Base-by-base conservation (phyloP, 495 filamentous ascomycete genomes). In the Podospora pseudoanserina region DNA sequence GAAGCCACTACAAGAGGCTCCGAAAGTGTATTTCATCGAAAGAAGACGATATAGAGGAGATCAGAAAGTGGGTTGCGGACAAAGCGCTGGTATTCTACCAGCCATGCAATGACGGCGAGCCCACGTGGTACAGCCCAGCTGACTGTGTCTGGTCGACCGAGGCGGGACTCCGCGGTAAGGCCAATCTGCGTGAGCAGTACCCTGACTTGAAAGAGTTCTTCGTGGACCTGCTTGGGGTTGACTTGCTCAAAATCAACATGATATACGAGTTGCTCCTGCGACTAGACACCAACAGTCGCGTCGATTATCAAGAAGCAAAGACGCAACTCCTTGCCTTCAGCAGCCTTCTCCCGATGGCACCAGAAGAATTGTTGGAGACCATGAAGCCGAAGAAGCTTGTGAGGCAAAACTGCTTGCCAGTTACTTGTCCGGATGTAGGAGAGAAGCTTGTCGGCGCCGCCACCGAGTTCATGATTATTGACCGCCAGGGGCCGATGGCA, bases 381-480 rank as follows among this genome's bases (percentile, higher is more conserved):
- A 39, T 39, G 34, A 5, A 39, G 34, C 34, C 34, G 3, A 11
- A 11, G 6, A 39, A 39, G 34, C 34, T 39, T 39, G 5, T 39
- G 34, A 11, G 4, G 34, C 5, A 39, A 11, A 11, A 39, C 5
- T 39, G 5, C 11, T 11, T 39, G 23, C 60, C 5, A 0, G 64
- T 74, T 16, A 34, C 23, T 23, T 23, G 23, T 2, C 23, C 23
- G 23, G 23, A 23, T 23, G 23, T 23, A 1, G 23, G 23, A 23
- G 23, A 23, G 23, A 23, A 23, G 23, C 23, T 23, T 23, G 23
- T 23, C 23, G 23, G 23, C 23, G 23, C 23, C 23, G 23, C 13
- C 0, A 39, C 68, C 0, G 68, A 70, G 15, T 83, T 83, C 65
- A 69, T 67, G 0, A 79, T 83, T 32, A 59, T 73, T 0, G 81